These are phyloP conservation scores for Stephanodiscus triporus DNA, from an alignment of 108 stramenopile species.

Conservation along the genomic window DNA sequence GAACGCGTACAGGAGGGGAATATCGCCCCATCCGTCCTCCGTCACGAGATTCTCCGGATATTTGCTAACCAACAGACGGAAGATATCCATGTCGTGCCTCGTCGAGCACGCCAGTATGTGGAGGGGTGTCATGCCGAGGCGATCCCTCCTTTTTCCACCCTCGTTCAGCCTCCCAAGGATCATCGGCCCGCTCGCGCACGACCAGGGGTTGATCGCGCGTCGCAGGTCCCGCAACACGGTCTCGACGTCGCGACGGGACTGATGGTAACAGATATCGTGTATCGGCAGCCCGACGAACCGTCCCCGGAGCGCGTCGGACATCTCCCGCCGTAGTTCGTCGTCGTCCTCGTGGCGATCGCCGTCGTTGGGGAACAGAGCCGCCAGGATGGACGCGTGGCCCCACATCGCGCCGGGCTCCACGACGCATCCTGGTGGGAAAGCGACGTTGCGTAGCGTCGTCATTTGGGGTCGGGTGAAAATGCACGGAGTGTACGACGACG, in stretches of 20 bases:
- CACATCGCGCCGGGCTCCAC: not conserved
- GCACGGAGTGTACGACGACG: not conserved
- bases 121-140: slow-evolving; percentile 12
- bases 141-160: not conserved
- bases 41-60: slow-evolving; percentile 7
- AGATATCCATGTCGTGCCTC: not conserved
- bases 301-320: not conserved
- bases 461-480: not conserved
- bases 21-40: slow-evolving; percentile 1
- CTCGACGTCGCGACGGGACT: not conserved
- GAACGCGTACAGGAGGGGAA: slow-evolving; percentile 9
- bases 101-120: slow-evolving; percentile 12
- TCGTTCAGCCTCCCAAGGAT: not conserved
- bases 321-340: not conserved
- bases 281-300: slow-evolving; percentile 4
- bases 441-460: not conserved
- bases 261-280: slow-evolving; percentile 1
- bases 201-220: slow-evolving; percentile 4
- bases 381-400: not conserved
- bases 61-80: not conserved
- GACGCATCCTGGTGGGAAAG: not conserved
- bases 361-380: not conserved
- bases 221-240: not conserved
- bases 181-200: not conserved
- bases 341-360: not conserved